Conservation (phyloP, 2,329 filamentous ascomycete species). For the Coniochaeta prunicola region DNA sequence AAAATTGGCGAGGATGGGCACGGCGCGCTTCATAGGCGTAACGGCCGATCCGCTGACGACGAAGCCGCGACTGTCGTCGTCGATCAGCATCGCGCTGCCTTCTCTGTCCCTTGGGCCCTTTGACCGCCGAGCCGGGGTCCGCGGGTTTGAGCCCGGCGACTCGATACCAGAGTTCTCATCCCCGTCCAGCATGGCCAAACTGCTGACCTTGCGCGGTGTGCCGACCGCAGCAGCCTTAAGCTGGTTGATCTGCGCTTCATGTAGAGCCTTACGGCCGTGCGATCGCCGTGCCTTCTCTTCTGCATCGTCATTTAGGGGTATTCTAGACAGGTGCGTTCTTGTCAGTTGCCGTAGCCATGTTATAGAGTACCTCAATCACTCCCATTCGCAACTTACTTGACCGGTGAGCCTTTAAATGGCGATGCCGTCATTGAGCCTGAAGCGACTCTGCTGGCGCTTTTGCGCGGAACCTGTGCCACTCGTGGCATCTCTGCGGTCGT, state of each 20-base stretch:
- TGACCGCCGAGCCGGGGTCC: conserved; percentile 38
- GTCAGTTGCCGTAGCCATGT: not conserved
- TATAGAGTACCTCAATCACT: no score
- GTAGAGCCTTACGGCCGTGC: conserved; percentile 78
- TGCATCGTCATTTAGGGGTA: conserved; percentile 92
- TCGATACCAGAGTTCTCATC: conserved; percentile 38
- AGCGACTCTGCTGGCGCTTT: conserved; percentile 35
- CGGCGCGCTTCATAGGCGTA: conserved; percentile 83
- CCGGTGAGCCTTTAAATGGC: conserved; percentile 45
- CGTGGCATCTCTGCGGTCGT: conserved; percentile 42
- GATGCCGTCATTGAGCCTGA: conserved; percentile 40
- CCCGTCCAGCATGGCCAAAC: conserved; percentile 47
- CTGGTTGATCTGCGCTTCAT: conserved; percentile 88
- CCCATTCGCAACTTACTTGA: conserved; percentile 45
- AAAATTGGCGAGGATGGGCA: conserved; percentile 93
- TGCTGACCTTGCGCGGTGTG: conserved; percentile 61
- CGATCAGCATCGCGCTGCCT: conserved; percentile 10
- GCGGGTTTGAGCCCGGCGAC: conserved; percentile 48
- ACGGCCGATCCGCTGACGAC: conserved; percentile 68
- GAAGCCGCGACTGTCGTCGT: conserved; percentile 49
- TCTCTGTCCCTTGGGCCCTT: conserved; percentile 23
- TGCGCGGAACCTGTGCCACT: conserved; percentile 47
- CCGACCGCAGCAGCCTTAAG: conserved; percentile 69
- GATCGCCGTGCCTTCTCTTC: conserved; percentile 84
- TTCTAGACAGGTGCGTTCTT: conserved; percentile 41